Conservation (phyloP, 2,329 filamentous ascomycete genomes). For the Clarireedia sp. region DNA sequence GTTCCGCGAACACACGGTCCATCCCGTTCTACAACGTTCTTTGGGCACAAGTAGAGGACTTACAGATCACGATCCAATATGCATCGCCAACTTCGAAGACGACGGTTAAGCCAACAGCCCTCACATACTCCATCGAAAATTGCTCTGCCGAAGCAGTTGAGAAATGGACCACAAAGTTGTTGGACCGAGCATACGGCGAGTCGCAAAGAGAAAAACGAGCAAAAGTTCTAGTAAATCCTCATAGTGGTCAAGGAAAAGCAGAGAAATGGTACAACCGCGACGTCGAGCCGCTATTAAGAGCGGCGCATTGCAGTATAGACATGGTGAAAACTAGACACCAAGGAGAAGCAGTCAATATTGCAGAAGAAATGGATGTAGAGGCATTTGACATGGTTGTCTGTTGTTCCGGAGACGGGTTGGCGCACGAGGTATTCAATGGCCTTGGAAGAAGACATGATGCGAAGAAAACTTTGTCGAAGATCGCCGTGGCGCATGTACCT, state of each 20-base stretch:
- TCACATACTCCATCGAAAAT: constrained; percentile 49
- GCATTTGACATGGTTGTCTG: constrained; percentile 79
- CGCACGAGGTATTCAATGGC: constrained; percentile 93
- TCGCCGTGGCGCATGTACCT: constrained; percentile 81
- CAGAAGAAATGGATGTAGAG: constrained; percentile 66
- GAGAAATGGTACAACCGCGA: constrained; percentile 64
- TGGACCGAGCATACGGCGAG: constrained; percentile 63
- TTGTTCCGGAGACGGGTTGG: constrained; percentile 85
- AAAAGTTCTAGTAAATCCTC: constrained; percentile 85
- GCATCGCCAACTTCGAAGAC: constrained; percentile 53
- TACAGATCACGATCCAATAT: constrained; percentile 62
- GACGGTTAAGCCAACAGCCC: constrained; percentile 49
- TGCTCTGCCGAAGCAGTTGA: constrained; percentile 23
- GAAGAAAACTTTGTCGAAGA: constrained; percentile 59
- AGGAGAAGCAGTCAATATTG: constrained; percentile 74
- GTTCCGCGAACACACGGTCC: constrained; percentile 33
- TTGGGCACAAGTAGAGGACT: constrained; percentile 60
- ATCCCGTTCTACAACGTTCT: constrained; percentile 80
- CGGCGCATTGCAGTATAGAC: constrained; percentile 70
- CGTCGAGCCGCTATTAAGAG: constrained; percentile 74
- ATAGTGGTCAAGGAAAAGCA: constrained; percentile 75
- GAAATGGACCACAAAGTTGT: constrained; percentile 55
- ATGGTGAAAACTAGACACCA: constrained; percentile 61
- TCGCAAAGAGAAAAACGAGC: constrained; percentile 66
- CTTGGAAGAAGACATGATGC: constrained; percentile 72